phyloP scores from a whole-genome alignment of 371 early-diverging fungal genomes.

The Lichtheimia ornata region DNA sequence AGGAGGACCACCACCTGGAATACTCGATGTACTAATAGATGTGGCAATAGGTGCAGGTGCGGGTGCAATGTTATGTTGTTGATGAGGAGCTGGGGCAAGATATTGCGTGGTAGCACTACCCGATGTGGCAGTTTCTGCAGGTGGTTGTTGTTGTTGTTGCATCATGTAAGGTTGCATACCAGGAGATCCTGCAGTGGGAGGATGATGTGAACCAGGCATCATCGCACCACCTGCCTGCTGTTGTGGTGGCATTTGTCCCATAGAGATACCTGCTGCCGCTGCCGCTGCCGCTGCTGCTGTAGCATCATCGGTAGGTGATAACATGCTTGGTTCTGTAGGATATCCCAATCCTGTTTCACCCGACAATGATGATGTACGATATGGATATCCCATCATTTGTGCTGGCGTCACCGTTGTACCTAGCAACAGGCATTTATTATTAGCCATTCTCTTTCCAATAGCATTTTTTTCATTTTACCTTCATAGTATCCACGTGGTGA shows the following conservation, averaged over 20 bases:
- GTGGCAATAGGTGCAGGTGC: conserved; percentile 5
- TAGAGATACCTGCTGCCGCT: conserved; percentile 11
- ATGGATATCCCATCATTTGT: conserved; percentile 23
- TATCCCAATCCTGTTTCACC: conserved; percentile 6
- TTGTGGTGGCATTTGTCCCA: conserved; percentile 9
- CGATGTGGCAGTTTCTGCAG: background rate
- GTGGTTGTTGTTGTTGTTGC: conserved; percentile 8
- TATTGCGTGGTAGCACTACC: conserved; percentile 1
- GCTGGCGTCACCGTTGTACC: conserved; percentile 15
- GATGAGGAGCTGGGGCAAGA: conserved; percentile 4
- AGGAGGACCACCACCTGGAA: background rate
- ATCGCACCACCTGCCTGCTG: background rate
- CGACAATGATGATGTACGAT: conserved; percentile 5
- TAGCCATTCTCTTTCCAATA: background rate
- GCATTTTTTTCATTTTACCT: conserved; percentile 1
- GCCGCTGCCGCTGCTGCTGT: conserved; percentile 6
- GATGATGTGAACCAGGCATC: conserved; percentile 5
- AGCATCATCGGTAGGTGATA: background rate
- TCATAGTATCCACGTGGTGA: conserved; percentile 18
- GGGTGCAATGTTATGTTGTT: conserved; percentile 12
- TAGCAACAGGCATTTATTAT: conserved; percentile 3
- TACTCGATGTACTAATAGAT: background rate
- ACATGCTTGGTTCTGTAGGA: conserved; percentile 1
- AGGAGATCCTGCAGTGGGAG: conserved; percentile 7
- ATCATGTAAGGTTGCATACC: conserved; percentile 14